Conservation (phyloP, 371 early-diverging fungal species). For the Circinella minor region DNA sequence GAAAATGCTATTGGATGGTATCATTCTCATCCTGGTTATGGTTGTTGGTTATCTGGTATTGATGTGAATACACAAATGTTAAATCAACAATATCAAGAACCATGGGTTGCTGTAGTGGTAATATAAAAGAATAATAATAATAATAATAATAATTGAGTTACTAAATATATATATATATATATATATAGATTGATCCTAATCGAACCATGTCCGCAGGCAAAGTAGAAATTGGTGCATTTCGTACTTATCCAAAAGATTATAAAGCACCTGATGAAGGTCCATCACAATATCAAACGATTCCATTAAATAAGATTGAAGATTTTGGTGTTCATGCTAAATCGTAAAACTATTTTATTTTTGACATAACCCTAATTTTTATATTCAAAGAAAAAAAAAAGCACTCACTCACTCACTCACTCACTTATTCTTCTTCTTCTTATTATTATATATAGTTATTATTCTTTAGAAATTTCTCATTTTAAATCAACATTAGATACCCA, state of each 20-base stretch:
- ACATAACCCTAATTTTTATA: too few relatives aligned
- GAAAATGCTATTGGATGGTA: slow-evolving; percentile 99
- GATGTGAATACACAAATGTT: slow-evolving; percentile 96
- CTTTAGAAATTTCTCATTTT: slow-evolving; percentile 90
- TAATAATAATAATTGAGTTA: too few relatives aligned
- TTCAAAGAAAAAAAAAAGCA: too few relatives aligned
- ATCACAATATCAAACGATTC: slow-evolving; percentile 85
- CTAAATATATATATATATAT: slow-evolving; percentile 20
- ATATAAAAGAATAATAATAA: too few relatives aligned
- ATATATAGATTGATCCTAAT: slow-evolving; percentile 90
- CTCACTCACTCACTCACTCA: too few relatives aligned
- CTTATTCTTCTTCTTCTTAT: background rate
- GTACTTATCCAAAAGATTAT: slow-evolving; percentile 93
- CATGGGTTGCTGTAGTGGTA: slow-evolving; percentile 95
- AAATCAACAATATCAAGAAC: slow-evolving; percentile 95
- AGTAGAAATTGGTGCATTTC: slow-evolving; percentile 97
- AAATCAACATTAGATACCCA: slow-evolving; percentile 89
- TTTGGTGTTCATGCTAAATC: slow-evolving; percentile 95
- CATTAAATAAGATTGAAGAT: slow-evolving; percentile 94
- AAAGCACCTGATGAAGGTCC: slow-evolving; percentile 76
- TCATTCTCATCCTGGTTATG: slow-evolving; percentile 98
- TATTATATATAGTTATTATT: slow-evolving; percentile 73
- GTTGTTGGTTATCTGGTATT: slow-evolving; percentile 98
- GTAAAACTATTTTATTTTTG: slow-evolving; percentile 34
- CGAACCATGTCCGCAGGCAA: slow-evolving; percentile 96